Evolutionary conservation across 352 stramenopile genomes (phyloP), one percentile per base, ranked within the genome.

Genomic region (Globisporangium cederbergense): DNA sequence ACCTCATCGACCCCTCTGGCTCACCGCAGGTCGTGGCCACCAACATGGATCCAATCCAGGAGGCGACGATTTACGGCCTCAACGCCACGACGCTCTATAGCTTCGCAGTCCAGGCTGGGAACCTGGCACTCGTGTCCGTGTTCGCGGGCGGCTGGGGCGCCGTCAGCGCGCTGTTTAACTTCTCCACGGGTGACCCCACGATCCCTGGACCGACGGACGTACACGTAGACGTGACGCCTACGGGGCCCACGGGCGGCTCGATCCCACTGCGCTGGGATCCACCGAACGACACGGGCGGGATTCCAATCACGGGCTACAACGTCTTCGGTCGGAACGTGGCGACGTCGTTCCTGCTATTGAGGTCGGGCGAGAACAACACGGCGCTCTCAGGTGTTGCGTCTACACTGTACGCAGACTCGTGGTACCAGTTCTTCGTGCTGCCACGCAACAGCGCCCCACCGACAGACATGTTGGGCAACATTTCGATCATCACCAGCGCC

Each of bases 91-190:
- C 74, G 14, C 49, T 47, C 13, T 90, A 91, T 46, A 50, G 5
- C 2, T 86, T 90, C 20, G 63, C 62, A 7, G 58, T 90, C 14
- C 80, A 91, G 81, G 81, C 81, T 50, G 77, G 78, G 2, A 87
- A 87, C 32, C 43, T 52, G 20, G 65, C 82, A 2, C 45, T 60
- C 18, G 55, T 69, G 3, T 70, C 72, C 3, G 55, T 66, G 4
- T 60, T 82, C 16, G 71, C 72, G 5, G 57, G 77, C 14, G 81
- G 78, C 2, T 91, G 83, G 83, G 83, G 83, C 10, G 47, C 42
- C 1, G 60, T 76, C 1, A 81, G 83, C 43, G 25, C 36, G 7
- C 4, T 58, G 0, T 72, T 81, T 32, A 61, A 56, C 1, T 76
- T 84, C 46, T 71, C 61, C 11, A 91, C 77, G 13, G 47, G 64